Percentiles rank a stretch among this genome's conserved stretches.
Conservation (phyloP, 306 rosid genomes). For the Cicer arietinum region DNA sequence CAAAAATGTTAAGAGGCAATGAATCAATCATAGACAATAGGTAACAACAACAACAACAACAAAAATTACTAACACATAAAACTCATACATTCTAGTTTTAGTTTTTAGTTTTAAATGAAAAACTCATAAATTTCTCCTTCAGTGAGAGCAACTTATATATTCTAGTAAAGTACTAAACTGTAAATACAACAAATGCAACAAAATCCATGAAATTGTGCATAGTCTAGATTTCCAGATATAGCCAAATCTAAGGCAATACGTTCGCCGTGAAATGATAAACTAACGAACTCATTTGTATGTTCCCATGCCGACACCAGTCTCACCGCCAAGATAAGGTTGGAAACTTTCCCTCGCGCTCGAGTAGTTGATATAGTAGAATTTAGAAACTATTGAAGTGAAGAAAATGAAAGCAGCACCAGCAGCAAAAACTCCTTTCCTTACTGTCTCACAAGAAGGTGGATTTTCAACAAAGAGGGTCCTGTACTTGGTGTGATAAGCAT, state of each 20-base stretch:
- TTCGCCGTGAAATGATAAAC: constrained; percentile 36
- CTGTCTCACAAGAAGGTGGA: constrained; percentile 68
- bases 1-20: constrained; percentile 34
- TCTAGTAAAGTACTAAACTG: constrained; percentile 39
- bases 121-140: too few species aligned
- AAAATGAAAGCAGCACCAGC: constrained; percentile 88
- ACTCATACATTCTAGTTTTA: constrained; percentile 41
- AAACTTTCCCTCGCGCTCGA: constrained; percentile 80
- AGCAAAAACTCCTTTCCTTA: constrained; percentile 91
- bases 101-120: too few species aligned
- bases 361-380: constrained; percentile 81
- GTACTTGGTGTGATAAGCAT: constrained; percentile 94
- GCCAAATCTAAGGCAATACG: constrained; percentile 43
- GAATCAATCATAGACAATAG: constrained; percentile 29
- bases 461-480: constrained; percentile 45
- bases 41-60: constrained; percentile 28
- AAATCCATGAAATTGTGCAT: constrained; percentile 43
- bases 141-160: constrained; percentile 30
- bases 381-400: constrained; percentile 70
- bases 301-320: constrained; percentile 86
- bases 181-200: constrained; percentile 48
- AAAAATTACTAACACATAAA: constrained; percentile 37
- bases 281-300: constrained; percentile 67
- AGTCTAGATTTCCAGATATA: constrained; percentile 43
- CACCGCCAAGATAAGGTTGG: constrained; percentile 73